Evolutionary conservation across 768 basidiomycete species (phyloP).

Genomic region (Tricholoma flavovirens): DNA sequence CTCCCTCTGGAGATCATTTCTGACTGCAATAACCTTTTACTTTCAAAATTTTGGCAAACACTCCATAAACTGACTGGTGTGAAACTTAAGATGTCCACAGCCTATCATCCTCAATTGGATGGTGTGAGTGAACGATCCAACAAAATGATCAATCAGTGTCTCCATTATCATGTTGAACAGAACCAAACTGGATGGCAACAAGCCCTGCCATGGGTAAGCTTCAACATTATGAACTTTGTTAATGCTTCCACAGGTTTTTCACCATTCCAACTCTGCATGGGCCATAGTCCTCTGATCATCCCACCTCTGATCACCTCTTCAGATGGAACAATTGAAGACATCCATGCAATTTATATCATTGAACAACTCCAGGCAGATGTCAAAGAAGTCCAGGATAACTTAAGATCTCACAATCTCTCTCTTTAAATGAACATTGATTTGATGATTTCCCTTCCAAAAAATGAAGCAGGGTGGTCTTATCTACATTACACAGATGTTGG

Average conservation of each 20-base stretch:
- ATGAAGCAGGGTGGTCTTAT: not conserved
- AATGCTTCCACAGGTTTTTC: constrained; percentile 24
- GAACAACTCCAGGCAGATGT: not conserved
- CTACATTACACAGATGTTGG: not conserved
- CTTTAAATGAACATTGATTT: not conserved
- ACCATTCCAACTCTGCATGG: too few relatives aligned
- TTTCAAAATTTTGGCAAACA: constrained; percentile 24
- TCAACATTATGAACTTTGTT: constrained; percentile 24
- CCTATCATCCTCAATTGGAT: constrained; percentile 32
- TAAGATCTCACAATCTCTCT: not conserved
- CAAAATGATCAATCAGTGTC: constrained; percentile 22
- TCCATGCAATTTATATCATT: not conserved
- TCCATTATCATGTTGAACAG: too few relatives aligned
- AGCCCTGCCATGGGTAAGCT: constrained; percentile 17
- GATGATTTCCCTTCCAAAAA: not conserved
- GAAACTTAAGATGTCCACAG: constrained; percentile 24
- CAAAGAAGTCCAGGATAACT: not conserved
- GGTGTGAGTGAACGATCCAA: constrained; percentile 25
- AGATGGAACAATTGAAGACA: not conserved
- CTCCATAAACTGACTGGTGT: too few relatives aligned
- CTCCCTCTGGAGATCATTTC: constrained; percentile 25
- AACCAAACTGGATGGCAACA: constrained; percentile 26
- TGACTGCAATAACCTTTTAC: too few relatives aligned
- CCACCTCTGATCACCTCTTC: constrained; percentile 12
- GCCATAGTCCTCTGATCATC: constrained; percentile 16